Conservation (phyloP, 2,329 filamentous ascomycete species). For the Trichophyton equinum region DNA sequence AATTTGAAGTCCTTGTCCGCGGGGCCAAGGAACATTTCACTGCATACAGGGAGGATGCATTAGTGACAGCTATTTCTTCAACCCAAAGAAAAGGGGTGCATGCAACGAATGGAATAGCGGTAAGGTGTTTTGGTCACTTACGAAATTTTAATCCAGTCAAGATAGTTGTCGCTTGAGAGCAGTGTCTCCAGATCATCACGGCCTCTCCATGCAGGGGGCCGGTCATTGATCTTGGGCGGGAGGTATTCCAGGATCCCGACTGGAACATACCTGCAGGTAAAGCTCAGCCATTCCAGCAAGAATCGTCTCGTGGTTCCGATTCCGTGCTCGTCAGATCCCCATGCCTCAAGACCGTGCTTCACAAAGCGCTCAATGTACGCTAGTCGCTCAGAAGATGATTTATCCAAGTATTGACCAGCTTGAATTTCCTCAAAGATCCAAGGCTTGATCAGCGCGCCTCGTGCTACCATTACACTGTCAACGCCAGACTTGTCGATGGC, state of each 20-base stretch:
- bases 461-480: slow-evolving; percentile 93
- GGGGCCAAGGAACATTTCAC: slow-evolving; percentile 94
- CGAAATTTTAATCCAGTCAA: slow-evolving; percentile 98
- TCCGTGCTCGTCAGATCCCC: slow-evolving; percentile 91
- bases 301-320: slow-evolving; percentile 84
- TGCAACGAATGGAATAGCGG: background rate
- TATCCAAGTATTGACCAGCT: slow-evolving; percentile 85
- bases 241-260: slow-evolving; percentile 78
- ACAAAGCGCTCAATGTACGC: slow-evolving; percentile 78
- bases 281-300: slow-evolving; percentile 90
- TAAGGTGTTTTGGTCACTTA: slow-evolving; percentile 35
- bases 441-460: slow-evolving; percentile 90
- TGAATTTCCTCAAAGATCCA: slow-evolving; percentile 98
- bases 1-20: slow-evolving; percentile 85
- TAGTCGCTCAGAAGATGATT: slow-evolving; percentile 77
- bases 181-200: slow-evolving; percentile 89
- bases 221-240: slow-evolving; percentile 77
- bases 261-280: slow-evolving; percentile 82
- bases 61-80: slow-evolving; percentile 5
- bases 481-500: slow-evolving; percentile 67
- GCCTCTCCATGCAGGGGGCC: slow-evolving; percentile 71
- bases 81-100: background rate
- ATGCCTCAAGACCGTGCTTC: slow-evolving; percentile 80
- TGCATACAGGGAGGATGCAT: slow-evolving; percentile 27
- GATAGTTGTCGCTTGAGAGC: slow-evolving; percentile 78